Conservation (phyloP, 345 rosid genomes). For the Fremontodendron californicum region DNA sequence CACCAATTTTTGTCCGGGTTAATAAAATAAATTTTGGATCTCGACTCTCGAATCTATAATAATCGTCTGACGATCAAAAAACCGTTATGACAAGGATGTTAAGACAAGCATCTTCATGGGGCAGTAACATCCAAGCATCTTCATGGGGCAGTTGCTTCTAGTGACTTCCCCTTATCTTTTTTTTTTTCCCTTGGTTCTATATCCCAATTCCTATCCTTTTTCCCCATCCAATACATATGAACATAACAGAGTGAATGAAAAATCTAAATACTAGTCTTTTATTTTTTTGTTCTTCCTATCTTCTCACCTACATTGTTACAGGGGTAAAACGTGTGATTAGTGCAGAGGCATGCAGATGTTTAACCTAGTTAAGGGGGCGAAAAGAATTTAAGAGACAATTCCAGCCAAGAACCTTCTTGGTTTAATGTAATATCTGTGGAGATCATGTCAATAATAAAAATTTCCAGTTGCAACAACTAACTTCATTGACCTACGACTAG, state of each 20-base stretch:
- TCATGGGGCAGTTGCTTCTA: background rate
- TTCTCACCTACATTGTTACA: background rate
- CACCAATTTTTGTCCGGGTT: too few species aligned
- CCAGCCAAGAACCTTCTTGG: background rate
- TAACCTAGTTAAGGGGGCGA: background rate
- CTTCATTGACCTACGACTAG: constrained; percentile 13
- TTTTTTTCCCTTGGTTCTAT: background rate
- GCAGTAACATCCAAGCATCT: too few species aligned
- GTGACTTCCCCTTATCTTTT: background rate
- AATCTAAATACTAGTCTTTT: background rate
- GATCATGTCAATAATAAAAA: background rate
- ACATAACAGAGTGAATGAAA: background rate
- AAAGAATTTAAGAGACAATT: background rate
- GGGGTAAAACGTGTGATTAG: background rate
- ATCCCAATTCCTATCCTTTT: background rate
- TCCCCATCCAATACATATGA: background rate
- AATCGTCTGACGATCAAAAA: too few species aligned
- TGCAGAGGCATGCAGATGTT: background rate
- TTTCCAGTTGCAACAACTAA: background rate
- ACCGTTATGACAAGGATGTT: too few species aligned
- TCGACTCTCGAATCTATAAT: too few species aligned
- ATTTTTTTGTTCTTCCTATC: background rate
- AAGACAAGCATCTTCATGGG: too few species aligned
- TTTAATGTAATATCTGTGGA: background rate
- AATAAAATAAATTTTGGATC: too few species aligned